Conservation (phyloP, 2,329 filamentous ascomycete genomes). For the Canariomyces notabilis region DNA sequence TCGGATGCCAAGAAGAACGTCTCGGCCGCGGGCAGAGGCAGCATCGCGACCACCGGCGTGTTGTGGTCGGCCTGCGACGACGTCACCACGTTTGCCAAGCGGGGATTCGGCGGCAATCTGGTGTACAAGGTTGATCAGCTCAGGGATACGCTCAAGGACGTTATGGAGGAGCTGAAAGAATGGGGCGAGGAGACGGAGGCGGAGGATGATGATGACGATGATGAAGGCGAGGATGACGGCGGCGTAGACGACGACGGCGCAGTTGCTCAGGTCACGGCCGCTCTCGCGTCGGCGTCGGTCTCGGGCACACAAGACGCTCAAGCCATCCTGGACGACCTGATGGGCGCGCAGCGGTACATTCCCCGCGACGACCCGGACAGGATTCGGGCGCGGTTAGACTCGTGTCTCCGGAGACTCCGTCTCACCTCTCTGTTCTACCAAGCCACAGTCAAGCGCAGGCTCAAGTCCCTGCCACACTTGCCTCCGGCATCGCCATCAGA, state of each 20-base stretch:
- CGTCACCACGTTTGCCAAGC: constrained; percentile 55
- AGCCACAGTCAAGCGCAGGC: constrained; percentile 62
- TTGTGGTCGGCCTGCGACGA: constrained; percentile 82
- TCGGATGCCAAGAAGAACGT: constrained; percentile 44
- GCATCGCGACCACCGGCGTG: constrained; percentile 64
- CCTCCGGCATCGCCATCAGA: constrained; percentile 21
- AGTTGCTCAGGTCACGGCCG: constrained; percentile 28
- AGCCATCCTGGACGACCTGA: constrained; percentile 62
- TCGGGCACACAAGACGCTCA: constrained; percentile 47
- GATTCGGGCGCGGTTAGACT: constrained; percentile 61
- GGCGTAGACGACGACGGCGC: constrained; percentile 40
- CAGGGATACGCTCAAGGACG: constrained; percentile 71
- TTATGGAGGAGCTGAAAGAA: constrained; percentile 78
- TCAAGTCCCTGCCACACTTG: constrained; percentile 49
- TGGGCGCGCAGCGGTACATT: constrained; percentile 57
- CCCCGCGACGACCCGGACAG: constrained; percentile 58
- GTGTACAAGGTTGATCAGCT: constrained; percentile 68
- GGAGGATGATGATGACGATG: constrained; percentile 54
- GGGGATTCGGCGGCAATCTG: constrained; percentile 67
- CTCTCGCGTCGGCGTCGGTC: constrained; percentile 29
- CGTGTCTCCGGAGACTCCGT: constrained; percentile 58
- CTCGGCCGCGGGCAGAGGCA: constrained; percentile 42
- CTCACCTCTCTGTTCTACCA: constrained; percentile 64
- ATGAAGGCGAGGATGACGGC: constrained; percentile 40
- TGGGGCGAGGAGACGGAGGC: constrained; percentile 80